Conservation (phyloP, 1,284 basidiomycete genomes). For the Pseudozyma flocculosa region DNA sequence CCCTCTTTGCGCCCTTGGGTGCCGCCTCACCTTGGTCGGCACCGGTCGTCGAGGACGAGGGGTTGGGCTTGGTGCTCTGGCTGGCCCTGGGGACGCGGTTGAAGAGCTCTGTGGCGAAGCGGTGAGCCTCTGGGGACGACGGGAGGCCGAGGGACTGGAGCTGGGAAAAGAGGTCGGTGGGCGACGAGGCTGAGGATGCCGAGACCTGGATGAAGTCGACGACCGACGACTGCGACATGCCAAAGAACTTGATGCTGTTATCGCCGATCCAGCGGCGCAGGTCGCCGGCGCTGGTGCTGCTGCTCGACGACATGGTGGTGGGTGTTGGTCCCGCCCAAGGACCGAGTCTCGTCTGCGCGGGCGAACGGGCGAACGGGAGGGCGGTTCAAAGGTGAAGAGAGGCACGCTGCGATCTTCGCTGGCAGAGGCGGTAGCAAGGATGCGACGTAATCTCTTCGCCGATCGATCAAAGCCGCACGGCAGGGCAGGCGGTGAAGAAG, state of each 20-base stretch:
- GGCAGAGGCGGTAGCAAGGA: too few relatives aligned
- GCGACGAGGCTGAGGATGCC: constrained; percentile 77
- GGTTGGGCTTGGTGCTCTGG: constrained; percentile 68
- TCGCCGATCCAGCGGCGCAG: constrained; percentile 51
- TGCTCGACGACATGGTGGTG: not conserved
- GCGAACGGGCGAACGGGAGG: too few relatives aligned
- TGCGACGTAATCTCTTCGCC: too few relatives aligned
- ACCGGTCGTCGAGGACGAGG: constrained; percentile 1
- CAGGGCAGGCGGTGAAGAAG: too few relatives aligned
- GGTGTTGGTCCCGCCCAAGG: too few relatives aligned
- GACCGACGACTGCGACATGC: constrained; percentile 47
- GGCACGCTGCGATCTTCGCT: too few relatives aligned
- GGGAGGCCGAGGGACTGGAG: constrained; percentile 78
- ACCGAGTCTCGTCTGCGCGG: too few relatives aligned
- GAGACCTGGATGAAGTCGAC: constrained; percentile 49
- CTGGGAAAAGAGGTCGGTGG: constrained; percentile 73
- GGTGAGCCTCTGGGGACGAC: constrained; percentile 73
- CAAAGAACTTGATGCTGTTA: constrained; percentile 47
- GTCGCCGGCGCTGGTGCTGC: constrained; percentile 5
- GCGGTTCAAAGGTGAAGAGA: too few relatives aligned
- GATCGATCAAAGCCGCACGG: too few relatives aligned
- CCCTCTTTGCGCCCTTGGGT: not conserved
- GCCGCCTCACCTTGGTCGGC: constrained; percentile 1
- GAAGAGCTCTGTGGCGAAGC: constrained; percentile 77
- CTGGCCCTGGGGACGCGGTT: constrained; percentile 67